Evolutionary conservation across 192 early-diverging fungal genomes (phyloP).

Genomic region (Mortierella antarctica): DNA sequence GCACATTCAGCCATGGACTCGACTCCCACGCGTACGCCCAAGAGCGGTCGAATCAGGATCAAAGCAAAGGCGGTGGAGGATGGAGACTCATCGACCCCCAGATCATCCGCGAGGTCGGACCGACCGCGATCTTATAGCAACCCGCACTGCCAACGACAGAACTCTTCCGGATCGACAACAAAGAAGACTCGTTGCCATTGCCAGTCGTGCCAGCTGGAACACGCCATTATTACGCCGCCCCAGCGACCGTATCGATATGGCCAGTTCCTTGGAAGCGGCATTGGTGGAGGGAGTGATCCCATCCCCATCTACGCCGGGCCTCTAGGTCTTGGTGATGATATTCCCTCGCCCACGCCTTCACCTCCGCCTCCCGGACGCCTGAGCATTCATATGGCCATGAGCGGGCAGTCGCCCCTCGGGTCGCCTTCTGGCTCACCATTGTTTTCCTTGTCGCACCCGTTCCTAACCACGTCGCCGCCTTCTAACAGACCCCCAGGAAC

Average conservation of each 20-base stretch:
- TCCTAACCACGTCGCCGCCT: conserved; percentile 1
- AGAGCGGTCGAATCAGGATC: conserved; percentile 7
- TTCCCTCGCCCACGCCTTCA: conserved; percentile 47
- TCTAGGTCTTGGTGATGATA: conserved; percentile 42
- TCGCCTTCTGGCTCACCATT: conserved; percentile 34
- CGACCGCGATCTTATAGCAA: conserved; percentile 2
- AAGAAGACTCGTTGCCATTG: conserved; percentile 27
- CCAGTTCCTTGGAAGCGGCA: conserved; percentile 25
- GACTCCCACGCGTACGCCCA: conserved; percentile 3
- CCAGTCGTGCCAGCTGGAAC: conserved; percentile 16
- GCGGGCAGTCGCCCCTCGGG: conserved; percentile 27
- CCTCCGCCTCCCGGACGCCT: conserved; percentile 36
- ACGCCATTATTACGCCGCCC: conserved; percentile 7
- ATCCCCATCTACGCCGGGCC: conserved; percentile 44
- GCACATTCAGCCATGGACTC: not conserved
- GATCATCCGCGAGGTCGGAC: not conserved
- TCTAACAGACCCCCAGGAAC: conserved; percentile 9
- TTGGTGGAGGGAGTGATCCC: conserved; percentile 9
- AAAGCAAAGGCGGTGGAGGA: not conserved
- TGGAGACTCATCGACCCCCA: not conserved
- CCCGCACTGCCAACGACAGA: conserved; percentile 17
- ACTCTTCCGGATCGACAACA: not conserved
- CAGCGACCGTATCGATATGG: conserved; percentile 36
- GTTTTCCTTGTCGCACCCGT: not conserved
- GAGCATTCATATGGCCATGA: conserved; percentile 52